Percentiles rank a stretch among this genome's conserved stretches.
phyloP scores from a whole-genome alignment of 2,329 filamentous ascomycete genomes.

The Orbilia javanica region DNA sequence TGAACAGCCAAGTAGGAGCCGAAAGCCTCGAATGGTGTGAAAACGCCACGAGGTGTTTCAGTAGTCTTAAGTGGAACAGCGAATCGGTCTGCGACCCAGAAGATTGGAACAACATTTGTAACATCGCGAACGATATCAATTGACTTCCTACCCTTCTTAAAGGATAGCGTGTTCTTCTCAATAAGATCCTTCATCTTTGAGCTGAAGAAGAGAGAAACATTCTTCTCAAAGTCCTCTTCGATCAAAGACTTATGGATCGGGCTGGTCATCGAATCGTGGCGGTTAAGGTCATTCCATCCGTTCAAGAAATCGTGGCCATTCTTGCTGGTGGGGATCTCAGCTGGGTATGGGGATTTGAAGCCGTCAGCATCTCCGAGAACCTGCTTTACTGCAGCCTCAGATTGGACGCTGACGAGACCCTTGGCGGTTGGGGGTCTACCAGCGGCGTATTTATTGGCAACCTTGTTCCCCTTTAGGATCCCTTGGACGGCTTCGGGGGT shows the following conservation, averaged over 20 bases:
- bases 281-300: slow-evolving; percentile 67
- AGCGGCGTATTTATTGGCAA: slow-evolving; percentile 59
- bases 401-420: slow-evolving; percentile 68
- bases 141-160: slow-evolving; percentile 66
- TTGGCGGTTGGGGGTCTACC: slow-evolving; percentile 66
- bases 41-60: slow-evolving; percentile 72
- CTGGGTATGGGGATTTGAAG: slow-evolving; percentile 69
- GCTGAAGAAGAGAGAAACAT: slow-evolving; percentile 67
- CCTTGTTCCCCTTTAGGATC: slow-evolving; percentile 54
- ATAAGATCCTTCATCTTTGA: slow-evolving; percentile 67
- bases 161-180: slow-evolving; percentile 67
- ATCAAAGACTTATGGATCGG: slow-evolving; percentile 67
- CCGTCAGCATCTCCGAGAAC: slow-evolving; percentile 69
- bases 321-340: slow-evolving; percentile 66
- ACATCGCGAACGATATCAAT: slow-evolving; percentile 75
- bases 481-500: slow-evolving; percentile 45
- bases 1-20: slow-evolving; percentile 67
- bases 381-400: slow-evolving; percentile 69
- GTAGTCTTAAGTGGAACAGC: slow-evolving; percentile 76
- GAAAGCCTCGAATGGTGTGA: slow-evolving; percentile 68
- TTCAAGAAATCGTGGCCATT: slow-evolving; percentile 68
- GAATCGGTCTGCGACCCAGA: slow-evolving; percentile 75
- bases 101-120: slow-evolving; percentile 75
- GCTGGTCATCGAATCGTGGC: slow-evolving; percentile 66
- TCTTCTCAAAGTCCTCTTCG: slow-evolving; percentile 67